Evolutionary conservation across 306 rosid species (phyloP), one percentile per base, ranked within the genome.

Genomic region (Vachellia pachyceras): DNA sequence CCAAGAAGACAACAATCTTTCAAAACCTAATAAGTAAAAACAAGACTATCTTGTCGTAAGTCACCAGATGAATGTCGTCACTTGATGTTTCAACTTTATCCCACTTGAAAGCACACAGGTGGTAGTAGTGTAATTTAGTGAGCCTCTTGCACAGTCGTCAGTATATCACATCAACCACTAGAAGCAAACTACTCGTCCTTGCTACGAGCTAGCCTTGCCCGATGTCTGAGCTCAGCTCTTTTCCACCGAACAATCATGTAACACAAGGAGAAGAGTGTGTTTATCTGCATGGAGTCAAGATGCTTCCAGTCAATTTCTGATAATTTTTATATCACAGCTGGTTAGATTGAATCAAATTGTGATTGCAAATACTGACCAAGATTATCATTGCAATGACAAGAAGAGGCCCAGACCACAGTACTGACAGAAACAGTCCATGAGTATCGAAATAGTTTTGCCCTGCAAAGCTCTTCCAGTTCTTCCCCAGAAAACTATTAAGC

Each of bases 401-500:
- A 76, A 95, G 97, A 64, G 99, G 99, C 55, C 99, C 99, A 37
- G 94, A 95, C 99, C 99, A 93, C 52, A 95, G 84, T 36, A 84
- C 82, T 11, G 99, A 93, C 65, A 93, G 82, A 80, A 95, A 95
- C 83, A 93, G 67, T 81, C 99, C 99, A 71, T 83, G 88, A 10
- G 87, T 83, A 86, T 95, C 99, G 80, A 95, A 95, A 83, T 95
- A 95, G 83, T 95, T 92, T 86, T 93, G 99, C 82, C 90, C 15
- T 8, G 97, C 81, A 54, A 95, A 95, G 84, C 85, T 89, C 86
- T 83, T 93, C 99, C 97, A 95, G 86, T 93, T 89, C 80, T 86
- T 77, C 52, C 91, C 82, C 79, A 92, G 50, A 61, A 88, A 18
- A 69, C 60, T 58, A 86, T 95, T 95, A 39, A 95, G 82, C 68